phyloP scores from a whole-genome alignment of 148 eudicot genomes.

The Chenopodium suecicum region DNA sequence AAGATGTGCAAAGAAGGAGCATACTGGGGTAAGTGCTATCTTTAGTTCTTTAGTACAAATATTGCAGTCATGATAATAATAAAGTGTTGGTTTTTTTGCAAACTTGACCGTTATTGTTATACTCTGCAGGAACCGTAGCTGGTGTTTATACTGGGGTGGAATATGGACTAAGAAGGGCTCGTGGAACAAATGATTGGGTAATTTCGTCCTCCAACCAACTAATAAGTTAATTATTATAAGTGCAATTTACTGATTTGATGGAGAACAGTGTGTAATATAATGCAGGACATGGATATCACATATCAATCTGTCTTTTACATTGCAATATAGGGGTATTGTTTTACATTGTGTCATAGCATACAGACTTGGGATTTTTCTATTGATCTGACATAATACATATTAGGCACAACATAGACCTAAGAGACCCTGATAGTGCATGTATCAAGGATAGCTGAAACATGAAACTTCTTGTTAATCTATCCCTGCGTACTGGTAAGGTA shows the following conservation, averaged over 20 bases:
- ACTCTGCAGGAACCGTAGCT: constrained; percentile 63
- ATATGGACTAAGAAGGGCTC: constrained; percentile 65
- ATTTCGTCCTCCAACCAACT: constrained; percentile 12
- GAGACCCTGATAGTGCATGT: background rate
- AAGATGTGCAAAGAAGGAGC: constrained; percentile 95
- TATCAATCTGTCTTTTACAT: background rate
- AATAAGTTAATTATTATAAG: background rate
- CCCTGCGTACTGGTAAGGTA: background rate
- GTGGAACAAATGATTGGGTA: constrained; percentile 87
- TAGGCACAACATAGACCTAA: background rate
- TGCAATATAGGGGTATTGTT: background rate
- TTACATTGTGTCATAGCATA: background rate
- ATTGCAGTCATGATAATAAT: background rate
- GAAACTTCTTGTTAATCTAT: background rate
- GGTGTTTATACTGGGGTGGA: constrained; percentile 89
- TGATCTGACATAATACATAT: background rate
- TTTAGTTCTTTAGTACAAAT: background rate
- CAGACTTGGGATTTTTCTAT: background rate
- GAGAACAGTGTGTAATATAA: background rate
- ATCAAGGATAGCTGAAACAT: background rate
- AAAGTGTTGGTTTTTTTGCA: background rate
- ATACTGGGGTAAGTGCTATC: constrained; percentile 70
- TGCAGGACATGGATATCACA: background rate
- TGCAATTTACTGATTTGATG: background rate
- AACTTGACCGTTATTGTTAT: background rate